These are phyloP conservation scores for Niveomyces coronatus DNA, from an alignment of 2,329 filamentous ascomycete genomes.

Conservation along the genomic window DNA sequence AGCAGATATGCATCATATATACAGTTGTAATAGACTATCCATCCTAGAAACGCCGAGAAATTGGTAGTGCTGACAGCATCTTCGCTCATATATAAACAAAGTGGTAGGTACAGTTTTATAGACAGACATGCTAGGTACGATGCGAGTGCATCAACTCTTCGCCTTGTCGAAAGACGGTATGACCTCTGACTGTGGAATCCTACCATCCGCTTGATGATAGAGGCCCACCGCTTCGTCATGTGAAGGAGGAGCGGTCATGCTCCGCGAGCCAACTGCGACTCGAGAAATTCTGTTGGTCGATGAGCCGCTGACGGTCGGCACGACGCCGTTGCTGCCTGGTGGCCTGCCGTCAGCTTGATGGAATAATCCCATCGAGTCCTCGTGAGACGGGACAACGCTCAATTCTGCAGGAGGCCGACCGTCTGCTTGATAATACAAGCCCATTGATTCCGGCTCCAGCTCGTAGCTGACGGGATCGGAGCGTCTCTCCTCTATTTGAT, in stretches of 20 bases:
- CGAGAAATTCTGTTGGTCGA: too few species aligned
- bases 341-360: not conserved
- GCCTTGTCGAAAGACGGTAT: constrained; percentile 18
- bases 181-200: constrained; percentile 8
- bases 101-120: too few species aligned
- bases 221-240: constrained; percentile 21
- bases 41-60: too few species aligned
- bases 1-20: not conserved
- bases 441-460: constrained; percentile 21
- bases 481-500: too few species aligned
- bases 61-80: too few species aligned
- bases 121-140: too few species aligned
- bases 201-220: constrained; percentile 23
- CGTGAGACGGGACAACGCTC: not conserved
- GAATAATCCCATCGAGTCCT: not conserved
- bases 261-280: too few species aligned
- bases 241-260: constrained; percentile 14
- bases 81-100: too few species aligned
- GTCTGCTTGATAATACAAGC: constrained; percentile 22
- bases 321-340: too few species aligned
- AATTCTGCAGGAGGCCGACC: constrained; percentile 11
- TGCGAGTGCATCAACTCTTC: not conserved
- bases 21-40: too few species aligned
- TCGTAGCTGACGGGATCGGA: too few species aligned
- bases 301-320: too few species aligned